Conservation (phyloP, 257 asterid genomes). For the Nicotiana noctiflora region DNA sequence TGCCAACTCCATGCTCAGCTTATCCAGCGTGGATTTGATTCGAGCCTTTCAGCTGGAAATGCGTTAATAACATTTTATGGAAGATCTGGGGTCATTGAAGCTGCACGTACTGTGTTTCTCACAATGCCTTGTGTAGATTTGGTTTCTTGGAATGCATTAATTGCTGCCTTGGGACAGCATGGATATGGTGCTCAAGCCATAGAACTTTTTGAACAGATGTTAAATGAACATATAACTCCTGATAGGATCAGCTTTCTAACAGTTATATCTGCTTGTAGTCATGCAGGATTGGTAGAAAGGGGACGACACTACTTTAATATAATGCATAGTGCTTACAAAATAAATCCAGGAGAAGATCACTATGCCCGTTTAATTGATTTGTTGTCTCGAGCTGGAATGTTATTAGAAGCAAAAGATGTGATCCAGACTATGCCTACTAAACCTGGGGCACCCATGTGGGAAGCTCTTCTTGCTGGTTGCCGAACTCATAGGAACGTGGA, state of each 20-base stretch:
- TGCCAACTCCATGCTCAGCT: slow-evolving; percentile 69
- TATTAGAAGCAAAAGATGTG: slow-evolving; percentile 43
- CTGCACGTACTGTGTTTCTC: slow-evolving; percentile 35
- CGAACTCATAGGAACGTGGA: slow-evolving; percentile 57
- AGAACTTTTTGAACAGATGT: slow-evolving; percentile 46
- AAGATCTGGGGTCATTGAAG: slow-evolving; percentile 58
- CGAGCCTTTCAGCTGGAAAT: slow-evolving; percentile 73
- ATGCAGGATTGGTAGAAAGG: slow-evolving; percentile 56
- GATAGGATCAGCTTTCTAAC: slow-evolving; percentile 64
- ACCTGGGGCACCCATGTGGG: slow-evolving; percentile 68
- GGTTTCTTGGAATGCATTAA: slow-evolving; percentile 75
- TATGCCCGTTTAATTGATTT: slow-evolving; percentile 60
- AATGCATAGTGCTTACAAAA: slow-evolving; percentile 34
- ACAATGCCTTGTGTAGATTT: slow-evolving; percentile 54
- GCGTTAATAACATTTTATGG: slow-evolving; percentile 65
- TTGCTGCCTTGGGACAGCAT: slow-evolving; percentile 68
- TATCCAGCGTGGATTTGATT: slow-evolving; percentile 45
- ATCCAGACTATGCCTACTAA: slow-evolving; percentile 43
- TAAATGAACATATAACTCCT: slow-evolving; percentile 49
- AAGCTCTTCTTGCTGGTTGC: slow-evolving; percentile 63
- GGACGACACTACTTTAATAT: slow-evolving; percentile 42
- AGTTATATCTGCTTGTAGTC: slow-evolving; percentile 64
- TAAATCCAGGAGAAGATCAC: slow-evolving; percentile 68
- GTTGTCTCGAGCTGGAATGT: slow-evolving; percentile 54
- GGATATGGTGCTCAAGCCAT: slow-evolving; percentile 53